Evolutionary conservation across 1,139 yeast species (phyloP).

Genomic region (Candida freyschussii): DNA sequence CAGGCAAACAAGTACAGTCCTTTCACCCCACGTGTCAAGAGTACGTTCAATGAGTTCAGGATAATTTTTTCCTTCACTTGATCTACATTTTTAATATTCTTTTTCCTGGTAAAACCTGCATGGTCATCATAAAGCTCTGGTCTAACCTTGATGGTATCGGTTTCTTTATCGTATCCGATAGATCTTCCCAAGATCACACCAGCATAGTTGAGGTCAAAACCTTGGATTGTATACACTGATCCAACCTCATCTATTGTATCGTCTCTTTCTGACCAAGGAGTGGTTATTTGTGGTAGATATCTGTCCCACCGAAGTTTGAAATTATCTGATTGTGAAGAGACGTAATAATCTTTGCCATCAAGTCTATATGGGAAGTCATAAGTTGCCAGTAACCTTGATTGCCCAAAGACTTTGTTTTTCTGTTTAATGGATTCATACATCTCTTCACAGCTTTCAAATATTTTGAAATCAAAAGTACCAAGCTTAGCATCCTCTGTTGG

Average conservation of each 20-base stretch:
- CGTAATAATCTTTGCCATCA: slow-evolving; percentile 38
- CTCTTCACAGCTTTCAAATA: slow-evolving; percentile 35
- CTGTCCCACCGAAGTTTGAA: slow-evolving; percentile 40
- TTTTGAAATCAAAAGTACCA: slow-evolving; percentile 32
- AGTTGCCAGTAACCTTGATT: slow-evolving; percentile 36
- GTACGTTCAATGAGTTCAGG: slow-evolving; percentile 37
- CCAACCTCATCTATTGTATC: slow-evolving; percentile 41
- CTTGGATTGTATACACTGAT: slow-evolving; percentile 40
- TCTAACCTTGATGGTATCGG: slow-evolving; percentile 29
- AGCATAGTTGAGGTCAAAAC: slow-evolving; percentile 39
- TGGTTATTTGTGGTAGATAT: slow-evolving; percentile 32
- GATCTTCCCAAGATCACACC: slow-evolving; percentile 39
- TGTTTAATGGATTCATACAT: slow-evolving; percentile 32
- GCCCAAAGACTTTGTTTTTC: slow-evolving; percentile 31
- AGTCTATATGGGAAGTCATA: slow-evolving; percentile 40
- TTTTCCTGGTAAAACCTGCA: slow-evolving; percentile 38
- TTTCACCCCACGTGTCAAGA: slow-evolving; percentile 37
- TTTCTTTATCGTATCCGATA: slow-evolving; percentile 31
- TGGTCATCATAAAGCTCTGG: slow-evolving; percentile 36
- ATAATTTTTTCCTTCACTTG: slow-evolving; percentile 34
- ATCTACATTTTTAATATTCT: slow-evolving; percentile 32
- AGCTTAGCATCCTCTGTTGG: slow-evolving; percentile 26
- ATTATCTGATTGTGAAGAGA: slow-evolving; percentile 33
- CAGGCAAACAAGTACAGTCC: slow-evolving; percentile 37
- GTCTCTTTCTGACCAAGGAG: slow-evolving; percentile 39